Percentiles rank a stretch among this genome's conserved stretches.
phyloP scores from a whole-genome alignment of 768 basidiomycete species.

The Tephrocybe rancida region DNA sequence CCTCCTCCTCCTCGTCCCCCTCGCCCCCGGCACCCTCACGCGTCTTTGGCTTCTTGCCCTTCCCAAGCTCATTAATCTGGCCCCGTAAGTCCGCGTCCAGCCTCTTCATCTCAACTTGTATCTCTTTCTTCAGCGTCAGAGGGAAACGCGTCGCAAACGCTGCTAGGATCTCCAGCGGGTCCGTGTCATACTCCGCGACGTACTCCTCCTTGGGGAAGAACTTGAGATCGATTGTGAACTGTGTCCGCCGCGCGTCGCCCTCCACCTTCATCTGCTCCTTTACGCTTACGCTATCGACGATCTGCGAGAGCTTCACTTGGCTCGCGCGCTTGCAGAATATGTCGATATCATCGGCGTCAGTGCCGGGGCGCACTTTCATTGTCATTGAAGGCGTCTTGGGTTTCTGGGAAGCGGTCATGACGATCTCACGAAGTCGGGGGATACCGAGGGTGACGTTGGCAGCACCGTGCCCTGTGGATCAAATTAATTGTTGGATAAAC shows the following conservation, averaged over 20 bases:
- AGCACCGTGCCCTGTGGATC: conserved; percentile 88
- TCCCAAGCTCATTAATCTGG: conserved; percentile 82
- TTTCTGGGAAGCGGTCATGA: conserved; percentile 96
- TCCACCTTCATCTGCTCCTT: conserved; percentile 74
- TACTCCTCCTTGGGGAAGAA: conserved; percentile 92
- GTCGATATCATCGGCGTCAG: conserved; percentile 58
- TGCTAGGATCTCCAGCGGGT: conserved; percentile 69
- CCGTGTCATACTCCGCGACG: conserved; percentile 77
- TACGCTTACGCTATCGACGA: conserved; percentile 82
- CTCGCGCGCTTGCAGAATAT: conserved; percentile 89
- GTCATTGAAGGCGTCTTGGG: conserved; percentile 98
- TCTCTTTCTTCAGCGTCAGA: conserved; percentile 80
- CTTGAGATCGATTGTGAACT: conserved; percentile 77
- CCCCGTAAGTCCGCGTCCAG: conserved; percentile 76
- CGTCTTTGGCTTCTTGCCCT: conserved; percentile 60
- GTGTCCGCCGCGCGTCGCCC: conserved; percentile 69
- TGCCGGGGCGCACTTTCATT: conserved; percentile 64
- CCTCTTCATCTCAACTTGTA: conserved; percentile 83
- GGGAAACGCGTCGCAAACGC: conserved; percentile 79
- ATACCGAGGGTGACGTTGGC: conserved; percentile 99
- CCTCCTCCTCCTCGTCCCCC: conserved; percentile 52
- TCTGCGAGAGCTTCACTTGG: conserved; percentile 82
- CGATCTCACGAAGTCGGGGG: conserved; percentile 96
- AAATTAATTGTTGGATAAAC: background rate
- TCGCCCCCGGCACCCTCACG: conserved; percentile 54